Conservation (phyloP, 192 early-diverging fungal species). For the Gamsiella multidivaricata region DNA sequence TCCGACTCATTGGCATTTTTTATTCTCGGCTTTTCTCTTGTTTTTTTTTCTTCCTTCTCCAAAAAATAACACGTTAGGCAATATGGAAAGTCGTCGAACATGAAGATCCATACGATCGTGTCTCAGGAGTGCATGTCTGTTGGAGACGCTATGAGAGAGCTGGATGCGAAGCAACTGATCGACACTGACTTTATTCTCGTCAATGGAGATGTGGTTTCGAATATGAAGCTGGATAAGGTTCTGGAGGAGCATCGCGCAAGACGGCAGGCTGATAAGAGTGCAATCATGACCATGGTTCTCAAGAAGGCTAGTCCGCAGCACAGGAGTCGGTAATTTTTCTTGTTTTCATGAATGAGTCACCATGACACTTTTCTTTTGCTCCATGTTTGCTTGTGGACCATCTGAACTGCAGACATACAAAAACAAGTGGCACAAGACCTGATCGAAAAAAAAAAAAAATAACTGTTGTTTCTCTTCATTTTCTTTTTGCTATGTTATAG, state of each 20-base stretch:
- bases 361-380: background rate
- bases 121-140: constrained; percentile 80
- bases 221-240: constrained; percentile 81
- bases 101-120: constrained; percentile 78
- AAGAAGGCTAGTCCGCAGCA: constrained; percentile 69
- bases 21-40: background rate
- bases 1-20: no score
- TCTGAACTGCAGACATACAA: no score
- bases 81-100: constrained; percentile 70
- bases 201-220: constrained; percentile 89
- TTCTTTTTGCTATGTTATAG: constrained; percentile 18
- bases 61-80: constrained; percentile 68
- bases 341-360: constrained; percentile 20
- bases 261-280: constrained; percentile 77
- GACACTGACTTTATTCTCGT: constrained; percentile 93
- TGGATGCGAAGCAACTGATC: constrained; percentile 85
- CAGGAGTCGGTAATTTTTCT: constrained; percentile 49
- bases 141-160: constrained; percentile 92
- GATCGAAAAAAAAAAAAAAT: constrained; percentile 2
- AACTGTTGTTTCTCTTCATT: background rate
- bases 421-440: no score
- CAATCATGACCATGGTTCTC: constrained; percentile 95
- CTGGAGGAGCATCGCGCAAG: constrained; percentile 87
- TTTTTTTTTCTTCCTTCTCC: background rate
- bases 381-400: no score